These are phyloP conservation scores for Candida frijolesensis DNA, from an alignment of 1,139 yeast genomes.

Conservation along the genomic window DNA sequence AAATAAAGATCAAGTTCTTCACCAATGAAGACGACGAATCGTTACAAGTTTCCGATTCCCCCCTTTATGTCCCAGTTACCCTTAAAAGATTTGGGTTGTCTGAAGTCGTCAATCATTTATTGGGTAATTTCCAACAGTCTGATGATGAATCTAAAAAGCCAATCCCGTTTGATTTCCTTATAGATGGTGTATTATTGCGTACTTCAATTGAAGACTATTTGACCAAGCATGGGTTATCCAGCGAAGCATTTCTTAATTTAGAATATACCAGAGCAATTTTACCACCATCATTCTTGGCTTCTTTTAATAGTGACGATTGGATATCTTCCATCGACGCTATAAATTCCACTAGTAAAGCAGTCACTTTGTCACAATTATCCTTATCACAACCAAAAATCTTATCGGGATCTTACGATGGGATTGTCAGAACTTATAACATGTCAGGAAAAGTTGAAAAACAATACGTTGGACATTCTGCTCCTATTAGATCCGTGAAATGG, in stretches of 20 bases:
- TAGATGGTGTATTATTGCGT: constrained; percentile 80
- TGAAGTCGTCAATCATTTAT: constrained; percentile 89
- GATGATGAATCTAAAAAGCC: constrained; percentile 51
- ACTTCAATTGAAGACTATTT: constrained; percentile 81
- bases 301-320: constrained; percentile 96
- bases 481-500: constrained; percentile 83
- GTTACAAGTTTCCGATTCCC: constrained; percentile 75
- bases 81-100: constrained; percentile 90
- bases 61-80: constrained; percentile 82
- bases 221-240: constrained; percentile 72
- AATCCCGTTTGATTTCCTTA: constrained; percentile 89
- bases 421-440: constrained; percentile 84
- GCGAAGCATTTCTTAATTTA: constrained; percentile 75
- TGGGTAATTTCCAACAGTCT: constrained; percentile 31
- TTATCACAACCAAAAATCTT: constrained; percentile 55
- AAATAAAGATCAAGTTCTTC: constrained; percentile 76
- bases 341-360: constrained; percentile 31
- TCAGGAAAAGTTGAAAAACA: constrained; percentile 85
- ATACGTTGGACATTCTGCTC: constrained; percentile 83
- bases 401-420: constrained; percentile 93
- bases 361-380: constrained; percentile 30
- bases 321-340: constrained; percentile 71
- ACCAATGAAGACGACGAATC: constrained; percentile 83
- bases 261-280: constrained; percentile 92
- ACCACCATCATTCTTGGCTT: constrained; percentile 89